Conservation (phyloP, 2,329 filamentous ascomycete species). For the Dichotomopilus funicola region DNA sequence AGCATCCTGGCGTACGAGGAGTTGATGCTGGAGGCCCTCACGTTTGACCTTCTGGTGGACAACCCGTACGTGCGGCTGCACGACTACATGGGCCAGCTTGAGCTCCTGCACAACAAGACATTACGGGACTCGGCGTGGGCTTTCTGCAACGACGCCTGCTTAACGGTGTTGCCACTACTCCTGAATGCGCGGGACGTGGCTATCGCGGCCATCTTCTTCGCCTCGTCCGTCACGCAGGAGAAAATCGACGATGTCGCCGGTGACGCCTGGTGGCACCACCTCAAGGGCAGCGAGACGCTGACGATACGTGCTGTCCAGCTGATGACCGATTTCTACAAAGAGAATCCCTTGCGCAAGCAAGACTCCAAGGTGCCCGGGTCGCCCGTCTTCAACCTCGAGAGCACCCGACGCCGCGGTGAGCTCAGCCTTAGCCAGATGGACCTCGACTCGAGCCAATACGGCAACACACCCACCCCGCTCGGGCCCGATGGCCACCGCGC, state of each 20-base stretch:
- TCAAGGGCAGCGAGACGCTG: constrained; percentile 64
- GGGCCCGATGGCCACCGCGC: constrained; percentile 36
- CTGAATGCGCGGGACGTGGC: constrained; percentile 76
- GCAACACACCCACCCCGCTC: constrained; percentile 43
- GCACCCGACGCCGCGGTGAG: constrained; percentile 46
- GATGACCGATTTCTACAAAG: constrained; percentile 62
- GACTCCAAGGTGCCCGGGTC: constrained; percentile 46
- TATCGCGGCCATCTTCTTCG: constrained; percentile 79
- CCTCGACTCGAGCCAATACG: constrained; percentile 41
- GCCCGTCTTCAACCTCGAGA: constrained; percentile 50
- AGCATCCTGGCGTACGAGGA: constrained; percentile 91
- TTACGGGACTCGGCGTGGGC: constrained; percentile 86
- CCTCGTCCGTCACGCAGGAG: constrained; percentile 65
- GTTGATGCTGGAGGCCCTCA: constrained; percentile 81
- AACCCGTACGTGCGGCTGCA: constrained; percentile 82
- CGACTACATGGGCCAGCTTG: constrained; percentile 52
- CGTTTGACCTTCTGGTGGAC: constrained; percentile 87
- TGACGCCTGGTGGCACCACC: constrained; percentile 78
- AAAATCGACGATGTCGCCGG: constrained; percentile 71
- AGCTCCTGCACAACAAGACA: constrained; percentile 68
- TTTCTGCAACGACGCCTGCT: constrained; percentile 84
- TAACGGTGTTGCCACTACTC: constrained; percentile 77
- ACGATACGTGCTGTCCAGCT: constrained; percentile 69
- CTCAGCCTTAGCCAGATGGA: constrained; percentile 35
- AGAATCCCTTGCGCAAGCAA: constrained; percentile 56